These are phyloP conservation scores for Selaginella moellendorffii DNA, from an alignment of 75 land plant species.

Conservation along the genomic window DNA sequence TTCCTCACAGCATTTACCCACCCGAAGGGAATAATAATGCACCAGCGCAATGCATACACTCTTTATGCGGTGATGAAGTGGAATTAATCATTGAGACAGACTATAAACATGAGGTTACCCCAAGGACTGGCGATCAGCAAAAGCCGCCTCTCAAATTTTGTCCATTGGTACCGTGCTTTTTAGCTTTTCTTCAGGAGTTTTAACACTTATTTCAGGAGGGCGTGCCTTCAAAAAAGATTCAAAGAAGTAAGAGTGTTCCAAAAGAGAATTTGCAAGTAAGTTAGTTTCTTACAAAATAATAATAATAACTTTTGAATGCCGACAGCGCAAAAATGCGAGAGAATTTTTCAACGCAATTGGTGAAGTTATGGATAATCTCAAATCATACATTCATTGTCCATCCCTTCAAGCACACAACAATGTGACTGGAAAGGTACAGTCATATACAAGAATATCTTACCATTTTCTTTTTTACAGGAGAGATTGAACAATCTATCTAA, in stretches of 20 bases:
- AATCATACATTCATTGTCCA: background rate
- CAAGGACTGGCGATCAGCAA: no score
- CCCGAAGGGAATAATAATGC: background rate
- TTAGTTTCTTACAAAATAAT: background rate
- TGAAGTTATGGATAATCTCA: slow-evolving; percentile 2
- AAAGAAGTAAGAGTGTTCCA: slow-evolving; percentile 6
- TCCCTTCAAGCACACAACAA: background rate
- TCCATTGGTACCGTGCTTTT: background rate
- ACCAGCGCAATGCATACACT: background rate
- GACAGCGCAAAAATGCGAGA: background rate
- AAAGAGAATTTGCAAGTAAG: slow-evolving; percentile 4
- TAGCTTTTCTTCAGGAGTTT: background rate
- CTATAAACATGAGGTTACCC: background rate
- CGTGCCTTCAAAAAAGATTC: background rate
- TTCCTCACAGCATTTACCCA: no score
- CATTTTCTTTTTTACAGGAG: slow-evolving; percentile 15
- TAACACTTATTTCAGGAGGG: background rate
- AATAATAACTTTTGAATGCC: background rate
- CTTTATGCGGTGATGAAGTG: background rate
- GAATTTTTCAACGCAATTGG: background rate
- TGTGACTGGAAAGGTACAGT: background rate
- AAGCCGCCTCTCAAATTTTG: background rate
- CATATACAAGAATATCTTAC: background rate
- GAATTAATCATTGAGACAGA: background rate
- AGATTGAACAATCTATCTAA: slow-evolving; percentile 23